A percentile compares a stretch with the other conserved stretches of the same genome.
Conservation (phyloP, 2,329 filamentous ascomycete species). For the Aspergillus sp. region DNA sequence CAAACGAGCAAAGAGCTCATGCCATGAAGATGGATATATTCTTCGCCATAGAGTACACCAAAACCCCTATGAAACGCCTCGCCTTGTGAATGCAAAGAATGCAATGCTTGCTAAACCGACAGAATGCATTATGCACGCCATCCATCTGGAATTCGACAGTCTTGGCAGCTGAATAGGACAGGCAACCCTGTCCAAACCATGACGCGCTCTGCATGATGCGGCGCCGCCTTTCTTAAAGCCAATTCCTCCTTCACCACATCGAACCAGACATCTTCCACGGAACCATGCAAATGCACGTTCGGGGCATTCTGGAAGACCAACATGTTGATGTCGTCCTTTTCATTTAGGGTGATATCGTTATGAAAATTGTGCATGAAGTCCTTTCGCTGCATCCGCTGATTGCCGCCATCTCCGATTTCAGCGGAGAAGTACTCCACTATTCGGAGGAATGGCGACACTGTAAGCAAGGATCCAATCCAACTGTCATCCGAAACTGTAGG, state of each 20-base stretch:
- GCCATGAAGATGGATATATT: slow-evolving; percentile 10
- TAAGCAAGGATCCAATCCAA: slow-evolving; percentile 45
- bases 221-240: slow-evolving; percentile 27
- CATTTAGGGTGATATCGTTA: slow-evolving; percentile 38
- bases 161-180: slow-evolving; percentile 38
- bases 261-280: slow-evolving; percentile 44
- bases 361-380: slow-evolving; percentile 49
- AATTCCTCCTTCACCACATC: slow-evolving; percentile 38
- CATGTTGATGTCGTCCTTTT: slow-evolving; percentile 41
- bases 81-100: slow-evolving; percentile 5
- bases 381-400: slow-evolving; percentile 42
- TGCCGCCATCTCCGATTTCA: slow-evolving; percentile 45
- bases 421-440: slow-evolving; percentile 47
- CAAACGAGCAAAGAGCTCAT: slow-evolving; percentile 13
- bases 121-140: slow-evolving; percentile 34
- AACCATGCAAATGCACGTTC: slow-evolving; percentile 32
- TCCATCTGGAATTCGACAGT: slow-evolving; percentile 32
- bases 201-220: slow-evolving; percentile 38
- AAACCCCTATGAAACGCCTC: slow-evolving; percentile 13
- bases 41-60: slow-evolving; percentile 2
- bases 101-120: slow-evolving; percentile 10
- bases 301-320: slow-evolving; percentile 38
- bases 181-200: slow-evolving; percentile 38
- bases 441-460: slow-evolving; percentile 41
- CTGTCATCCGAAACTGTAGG: slow-evolving; percentile 34